Conservation (phyloP, 2,329 filamentous ascomycete genomes). For the Drechmeria coniospora region DNA sequence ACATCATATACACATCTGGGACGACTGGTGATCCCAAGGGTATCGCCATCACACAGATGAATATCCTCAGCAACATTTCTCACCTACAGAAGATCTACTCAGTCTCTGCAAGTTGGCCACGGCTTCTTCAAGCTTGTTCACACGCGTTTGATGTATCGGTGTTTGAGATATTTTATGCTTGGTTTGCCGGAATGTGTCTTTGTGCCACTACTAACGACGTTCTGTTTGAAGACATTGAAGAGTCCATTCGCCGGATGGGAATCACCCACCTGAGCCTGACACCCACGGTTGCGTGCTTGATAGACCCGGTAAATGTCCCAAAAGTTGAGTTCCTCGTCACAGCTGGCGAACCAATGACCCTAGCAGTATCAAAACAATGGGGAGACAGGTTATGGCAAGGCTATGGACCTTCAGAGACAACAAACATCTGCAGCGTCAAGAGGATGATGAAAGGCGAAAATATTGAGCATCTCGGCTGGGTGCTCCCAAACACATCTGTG, state of each 20-base stretch:
- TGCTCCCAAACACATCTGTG: conserved; percentile 61
- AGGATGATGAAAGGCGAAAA: conserved; percentile 40
- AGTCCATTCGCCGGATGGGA: conserved; percentile 42
- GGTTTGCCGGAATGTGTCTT: conserved; percentile 62
- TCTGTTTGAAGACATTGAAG: conserved; percentile 57
- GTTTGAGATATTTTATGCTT: conserved; percentile 81
- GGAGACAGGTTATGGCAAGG: conserved; percentile 56
- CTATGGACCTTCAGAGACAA: conserved; percentile 75
- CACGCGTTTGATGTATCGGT: conserved; percentile 80
- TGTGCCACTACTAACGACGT: conserved; percentile 62
- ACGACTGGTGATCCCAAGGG: conserved; percentile 71
- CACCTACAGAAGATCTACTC: conserved; percentile 54
- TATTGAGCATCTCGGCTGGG: conserved; percentile 61
- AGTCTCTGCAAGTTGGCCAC: conserved; percentile 23
- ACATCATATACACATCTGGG: conserved; percentile 72
- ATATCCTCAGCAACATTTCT: conserved; percentile 61
- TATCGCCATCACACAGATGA: conserved; percentile 60
- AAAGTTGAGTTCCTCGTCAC: conserved; percentile 62
- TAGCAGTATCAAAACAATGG: conserved; percentile 57
- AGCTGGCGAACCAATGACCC: conserved; percentile 66
- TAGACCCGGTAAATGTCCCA: conserved; percentile 54
- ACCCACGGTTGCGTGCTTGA: conserved; percentile 66
- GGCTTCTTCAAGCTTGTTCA: conserved; percentile 70
- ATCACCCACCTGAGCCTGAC: conserved; percentile 77
- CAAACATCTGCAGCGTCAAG: conserved; percentile 72